Base-by-base conservation (phyloP, 805 yeast species). In the Saturnispora sanitii region DNA sequence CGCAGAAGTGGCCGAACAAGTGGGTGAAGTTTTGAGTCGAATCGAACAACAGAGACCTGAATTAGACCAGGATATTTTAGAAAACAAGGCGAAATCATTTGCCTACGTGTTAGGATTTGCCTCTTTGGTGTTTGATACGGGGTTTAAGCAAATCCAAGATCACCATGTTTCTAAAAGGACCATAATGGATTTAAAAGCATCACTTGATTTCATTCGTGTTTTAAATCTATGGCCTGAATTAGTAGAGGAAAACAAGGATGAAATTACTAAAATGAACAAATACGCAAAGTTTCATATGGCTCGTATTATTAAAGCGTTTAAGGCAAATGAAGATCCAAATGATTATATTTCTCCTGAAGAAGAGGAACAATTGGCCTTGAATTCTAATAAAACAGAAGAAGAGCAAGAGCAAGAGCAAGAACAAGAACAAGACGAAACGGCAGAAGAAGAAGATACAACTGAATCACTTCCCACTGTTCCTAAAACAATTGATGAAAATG, bases 281-380 rank as follows among this genome's bases (percentile, higher is more conserved):
- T 82, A 73, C 48, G 73, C 82, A 13, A 79, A 79, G 54, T 79
- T 64, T 52, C 81, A 77, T 46, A 73, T 80, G 13, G 68, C 75
- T 6, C 58, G 82, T 29, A 77, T 79, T 21, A 53, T 79, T 39
- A 70, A 65, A 45, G 66, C 74, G 0, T 49, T 65, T 29, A 70
- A 64, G 44, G 54, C 55, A 6, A 77, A 76, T 1, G 67, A 68
- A 28, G 77, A 78, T 50, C 83, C 83, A 4, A 75, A 80, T 56
- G 77, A 68, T 32, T 65, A 67, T 49, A 64, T 66, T 33, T 61
- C 68, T 1, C 70, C 70, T 1, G 65, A 56, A 6, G 65, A 58
- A 32, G 58, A 55, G 33, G 36, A 37, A 13, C 57, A 56, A 41
- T 42, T 56, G 8, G n/a, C n/a, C n/a, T n/a, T n/a, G n/a, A n/a